Base-by-base conservation (phyloP, 352 stramenopile genomes). In the Phytophthora pini region DNA sequence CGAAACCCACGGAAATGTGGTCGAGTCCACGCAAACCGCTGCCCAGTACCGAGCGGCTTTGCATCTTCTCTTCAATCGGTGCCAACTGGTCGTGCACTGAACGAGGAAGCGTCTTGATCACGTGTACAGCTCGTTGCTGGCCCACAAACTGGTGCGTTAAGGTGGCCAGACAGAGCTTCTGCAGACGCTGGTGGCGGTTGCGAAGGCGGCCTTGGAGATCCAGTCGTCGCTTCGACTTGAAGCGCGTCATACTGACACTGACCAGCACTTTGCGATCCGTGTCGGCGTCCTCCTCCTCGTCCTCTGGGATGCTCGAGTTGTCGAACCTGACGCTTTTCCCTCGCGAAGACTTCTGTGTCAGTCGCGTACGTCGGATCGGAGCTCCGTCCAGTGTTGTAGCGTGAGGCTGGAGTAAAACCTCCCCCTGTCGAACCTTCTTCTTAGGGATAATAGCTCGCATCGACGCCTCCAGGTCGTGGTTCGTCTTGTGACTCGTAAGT, bases 81-180 rank as follows among this genome's bases (percentile, higher is more conserved):
- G 88, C 74, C 27, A 91, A 32, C 20, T 90, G 70, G 43, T 88
- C 77, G 74, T 90, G 79, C n/a, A 88, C 64, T 7, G 74, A 63
- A 38, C 81, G 83, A 17, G 81, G 81, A 4, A 90, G 60, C 12
- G 79, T 86, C 68, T 88, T 90, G 31, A 80, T 82, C 26, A 89
- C 67, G 55, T 85, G 78, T 34, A 84, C 66, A 1, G 80, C 80
- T 4, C 76, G 77, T 22, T 79, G 67, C 22, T 83, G 81, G 24
- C 39, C 62, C 5, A 73, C 54, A 55, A 80, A 84, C 40, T 80
- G 67, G 53, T 77, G 61, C 24, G 79, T 88, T 38, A 74, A 81
- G 4, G 70, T 76, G 17, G 78, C 61, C 40, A 93, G 79, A 27
- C 72, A 78, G n/a, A 93, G 77, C 36, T 77, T 76, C 41, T 91